Conservation (phyloP, 192 early-diverging fungal species). For the Pilaira anomala region DNA sequence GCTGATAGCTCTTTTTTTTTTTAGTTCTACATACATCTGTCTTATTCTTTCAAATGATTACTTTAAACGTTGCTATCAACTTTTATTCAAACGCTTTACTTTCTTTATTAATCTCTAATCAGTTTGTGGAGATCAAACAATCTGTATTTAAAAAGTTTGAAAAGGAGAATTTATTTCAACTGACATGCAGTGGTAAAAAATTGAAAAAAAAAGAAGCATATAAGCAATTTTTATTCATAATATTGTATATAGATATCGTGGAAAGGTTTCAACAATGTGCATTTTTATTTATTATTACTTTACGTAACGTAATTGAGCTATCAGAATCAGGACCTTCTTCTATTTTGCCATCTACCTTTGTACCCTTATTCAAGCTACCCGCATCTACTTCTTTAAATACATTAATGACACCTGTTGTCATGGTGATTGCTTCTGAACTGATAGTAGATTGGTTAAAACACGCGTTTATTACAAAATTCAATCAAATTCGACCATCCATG, state of each 20-base stretch:
- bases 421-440: slow-evolving; percentile 86
- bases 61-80: slow-evolving; percentile 95
- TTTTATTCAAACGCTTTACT: slow-evolving; percentile 92
- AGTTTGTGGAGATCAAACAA: slow-evolving; percentile 98
- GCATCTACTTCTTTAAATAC: slow-evolving; percentile 62
- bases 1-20: background rate
- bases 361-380: slow-evolving; percentile 54
- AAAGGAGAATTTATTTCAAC: slow-evolving; percentile 93
- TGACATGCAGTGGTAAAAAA: slow-evolving; percentile 78
- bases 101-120: slow-evolving; percentile 91
- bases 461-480: slow-evolving; percentile 97
- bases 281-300: slow-evolving; percentile 86
- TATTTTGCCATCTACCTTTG: slow-evolving; percentile 58
- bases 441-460: slow-evolving; percentile 98
- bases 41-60: slow-evolving; percentile 93
- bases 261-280: slow-evolving; percentile 91
- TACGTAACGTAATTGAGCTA: slow-evolving; percentile 89
- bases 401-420: slow-evolving; percentile 76
- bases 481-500: slow-evolving; percentile 83
- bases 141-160: slow-evolving; percentile 97
- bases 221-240: background rate
- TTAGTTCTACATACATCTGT: slow-evolving; percentile 82
- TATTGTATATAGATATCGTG: slow-evolving; percentile 77
- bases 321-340: slow-evolving; percentile 63
- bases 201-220: slow-evolving; percentile 1